phyloP scores from a whole-genome alignment of 2,329 filamentous ascomycete species.

The Chaetomiaceae sp. region DNA sequence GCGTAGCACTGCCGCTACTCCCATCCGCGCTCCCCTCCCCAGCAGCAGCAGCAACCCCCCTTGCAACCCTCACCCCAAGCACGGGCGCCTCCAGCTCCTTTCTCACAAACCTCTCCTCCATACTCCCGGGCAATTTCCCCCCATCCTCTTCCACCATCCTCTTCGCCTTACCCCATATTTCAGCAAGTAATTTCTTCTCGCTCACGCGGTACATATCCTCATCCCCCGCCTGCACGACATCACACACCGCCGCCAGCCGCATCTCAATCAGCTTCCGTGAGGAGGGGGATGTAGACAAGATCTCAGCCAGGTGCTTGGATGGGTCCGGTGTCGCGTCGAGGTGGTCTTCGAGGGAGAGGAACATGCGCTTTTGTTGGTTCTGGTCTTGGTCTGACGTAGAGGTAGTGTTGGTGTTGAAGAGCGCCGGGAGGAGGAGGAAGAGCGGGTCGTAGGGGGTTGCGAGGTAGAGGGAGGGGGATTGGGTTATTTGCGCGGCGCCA shows the following conservation, averaged over 20 bases:
- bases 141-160: constrained; percentile 49
- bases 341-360: constrained; percentile 67
- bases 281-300: constrained; percentile 45
- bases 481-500: constrained; percentile 42
- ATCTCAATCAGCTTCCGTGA: constrained; percentile 53
- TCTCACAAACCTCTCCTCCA: constrained; percentile 81
- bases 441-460: constrained; percentile 80
- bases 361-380: constrained; percentile 51
- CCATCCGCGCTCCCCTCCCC: not conserved
- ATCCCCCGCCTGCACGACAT: constrained; percentile 75
- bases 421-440: constrained; percentile 74
- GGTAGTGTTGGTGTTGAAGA: constrained; percentile 44
- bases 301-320: constrained; percentile 54
- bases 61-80: constrained; percentile 52
- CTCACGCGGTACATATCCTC: constrained; percentile 82
- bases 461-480: constrained; percentile 70
- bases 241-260: constrained; percentile 69
- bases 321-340: constrained; percentile 57
- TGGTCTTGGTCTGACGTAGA: constrained; percentile 28
- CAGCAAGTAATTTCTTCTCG: constrained; percentile 61
- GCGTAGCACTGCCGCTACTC: constrained; percentile 23
- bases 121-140: constrained; percentile 64
- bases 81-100: constrained; percentile 73
- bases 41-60: no score
- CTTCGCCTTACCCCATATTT: constrained; percentile 67